These are phyloP conservation scores for Monosporozyma siamensis DNA, from an alignment of 805 yeast genomes.

Conservation along the genomic window DNA sequence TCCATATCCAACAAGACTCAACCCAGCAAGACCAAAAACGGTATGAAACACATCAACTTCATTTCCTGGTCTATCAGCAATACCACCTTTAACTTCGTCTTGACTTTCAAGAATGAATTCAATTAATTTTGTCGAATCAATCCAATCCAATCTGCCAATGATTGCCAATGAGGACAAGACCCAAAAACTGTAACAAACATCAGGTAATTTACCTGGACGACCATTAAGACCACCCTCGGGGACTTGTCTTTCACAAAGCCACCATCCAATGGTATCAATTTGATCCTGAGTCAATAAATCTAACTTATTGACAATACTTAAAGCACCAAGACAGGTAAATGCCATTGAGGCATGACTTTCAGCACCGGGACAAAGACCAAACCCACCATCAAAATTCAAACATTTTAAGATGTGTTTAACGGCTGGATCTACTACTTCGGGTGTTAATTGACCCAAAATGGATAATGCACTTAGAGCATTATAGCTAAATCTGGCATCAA, in stretches of 20 bases:
- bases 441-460: conserved; percentile 53
- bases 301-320: conserved; percentile 57
- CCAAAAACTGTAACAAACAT: conserved; percentile 99
- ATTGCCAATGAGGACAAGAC: conserved; percentile 68
- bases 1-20: conserved; percentile 62
- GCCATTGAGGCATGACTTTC: conserved; percentile 93
- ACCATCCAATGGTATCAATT: conserved; percentile 51
- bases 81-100: conserved; percentile 74
- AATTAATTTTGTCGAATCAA: conserved; percentile 53
- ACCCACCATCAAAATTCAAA: conserved; percentile 91
- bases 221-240: conserved; percentile 89
- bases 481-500: conserved; percentile 86
- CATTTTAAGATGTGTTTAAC: conserved; percentile 57
- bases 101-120: conserved; percentile 69
- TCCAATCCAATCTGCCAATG: conserved; percentile 62
- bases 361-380: conserved; percentile 88
- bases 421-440: conserved; percentile 51
- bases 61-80: conserved; percentile 85
- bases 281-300: conserved; percentile 35
- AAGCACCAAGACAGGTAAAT: conserved; percentile 74
- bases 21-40: conserved; percentile 78
- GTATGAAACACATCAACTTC: conserved; percentile 93
- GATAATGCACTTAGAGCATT: conserved; percentile 68
- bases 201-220: conserved; percentile 90
- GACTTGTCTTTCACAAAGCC: conserved; percentile 89